These are phyloP conservation scores for Chamaecrista fasciculata DNA, from an alignment of 306 rosid genomes.

Conservation along the genomic window DNA sequence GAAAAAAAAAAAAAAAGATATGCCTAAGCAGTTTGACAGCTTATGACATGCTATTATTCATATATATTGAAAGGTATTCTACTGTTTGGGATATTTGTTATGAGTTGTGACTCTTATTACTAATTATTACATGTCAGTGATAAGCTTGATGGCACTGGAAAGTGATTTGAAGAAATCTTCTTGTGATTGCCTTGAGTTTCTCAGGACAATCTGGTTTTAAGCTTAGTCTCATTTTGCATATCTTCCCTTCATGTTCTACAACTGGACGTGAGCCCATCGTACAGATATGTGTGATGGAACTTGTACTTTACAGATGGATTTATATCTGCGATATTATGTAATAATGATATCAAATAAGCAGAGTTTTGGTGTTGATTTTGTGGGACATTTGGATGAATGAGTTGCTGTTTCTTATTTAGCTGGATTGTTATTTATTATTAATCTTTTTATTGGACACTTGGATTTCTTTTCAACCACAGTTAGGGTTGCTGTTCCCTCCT, in stretches of 20 bases:
- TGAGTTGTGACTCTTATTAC: background rate
- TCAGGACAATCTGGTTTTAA: background rate
- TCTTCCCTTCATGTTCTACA: background rate
- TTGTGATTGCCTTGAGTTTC: conserved; percentile 2
- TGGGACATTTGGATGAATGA: conserved; percentile 8
- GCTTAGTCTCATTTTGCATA: background rate
- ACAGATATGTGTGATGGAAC: conserved; percentile 1
- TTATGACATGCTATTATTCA: background rate
- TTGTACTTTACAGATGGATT: conserved; percentile 7
- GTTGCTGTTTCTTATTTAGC: conserved; percentile 5
- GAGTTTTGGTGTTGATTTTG: conserved; percentile 18
- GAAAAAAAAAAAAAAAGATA: no score
- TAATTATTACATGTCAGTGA: background rate
- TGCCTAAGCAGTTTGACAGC: background rate
- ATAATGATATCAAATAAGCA: background rate
- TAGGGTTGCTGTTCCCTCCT: background rate
- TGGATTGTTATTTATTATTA: background rate
- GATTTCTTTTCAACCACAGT: conserved; percentile 1
- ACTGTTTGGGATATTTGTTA: background rate
- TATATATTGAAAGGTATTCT: background rate
- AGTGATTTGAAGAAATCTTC: conserved; percentile 15
- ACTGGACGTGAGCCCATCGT: background rate
- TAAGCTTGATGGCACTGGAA: conserved; percentile 8
- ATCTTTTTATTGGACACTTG: background rate
- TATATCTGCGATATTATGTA: background rate